Evolutionary conservation across 768 basidiomycete species (phyloP), one percentile per base, ranked within the genome.

Genomic region (Tylopilus sp.): DNA sequence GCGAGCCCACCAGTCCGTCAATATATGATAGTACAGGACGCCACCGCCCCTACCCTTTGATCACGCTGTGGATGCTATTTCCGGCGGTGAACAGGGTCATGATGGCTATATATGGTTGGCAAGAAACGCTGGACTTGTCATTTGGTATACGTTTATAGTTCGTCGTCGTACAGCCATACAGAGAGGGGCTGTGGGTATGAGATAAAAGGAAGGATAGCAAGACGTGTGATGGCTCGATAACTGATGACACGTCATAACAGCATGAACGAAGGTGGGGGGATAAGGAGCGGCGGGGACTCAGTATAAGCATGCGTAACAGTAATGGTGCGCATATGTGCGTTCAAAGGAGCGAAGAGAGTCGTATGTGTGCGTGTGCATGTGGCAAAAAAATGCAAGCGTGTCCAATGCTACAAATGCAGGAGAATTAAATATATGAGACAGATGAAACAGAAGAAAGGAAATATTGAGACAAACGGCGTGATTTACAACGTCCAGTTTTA

Each of bases 381-480:
- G 21, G 39, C 28, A 18, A 44, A 23, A 51, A 22, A 17, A 39
- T 50, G 57, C 43, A 52, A 36, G 50, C 36, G 22, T 53, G 49
- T 39, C 50, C 35, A 28, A 53, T 64, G 61, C 48, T 65, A 66
- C 63, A 60, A 40, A 36, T 64, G 58, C 51, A n/a, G n/a, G 58
- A 30, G 49, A 58, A 64, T 57, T 66, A 66, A 60, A 65, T 60
- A 65, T 60, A 65, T 62, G 54, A 51, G 38, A 65, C 60, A 62
- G 6, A 17, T 20, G 25, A 41, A 41, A 56, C 5, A 9, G 9
- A 52, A 48, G 18, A 28, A 38, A 15, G 8, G 12, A 28, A 33
- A 17, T 8, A 5, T 15, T 21, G 48, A 40, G 47, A 56, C 26
- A 25, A n/a, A 18, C 6, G 39, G 46, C 30, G 50, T 42, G 42